These are phyloP conservation scores for Dionaea muscipula DNA, from an alignment of 179 eudicot genomes.

Conservation along the genomic window DNA sequence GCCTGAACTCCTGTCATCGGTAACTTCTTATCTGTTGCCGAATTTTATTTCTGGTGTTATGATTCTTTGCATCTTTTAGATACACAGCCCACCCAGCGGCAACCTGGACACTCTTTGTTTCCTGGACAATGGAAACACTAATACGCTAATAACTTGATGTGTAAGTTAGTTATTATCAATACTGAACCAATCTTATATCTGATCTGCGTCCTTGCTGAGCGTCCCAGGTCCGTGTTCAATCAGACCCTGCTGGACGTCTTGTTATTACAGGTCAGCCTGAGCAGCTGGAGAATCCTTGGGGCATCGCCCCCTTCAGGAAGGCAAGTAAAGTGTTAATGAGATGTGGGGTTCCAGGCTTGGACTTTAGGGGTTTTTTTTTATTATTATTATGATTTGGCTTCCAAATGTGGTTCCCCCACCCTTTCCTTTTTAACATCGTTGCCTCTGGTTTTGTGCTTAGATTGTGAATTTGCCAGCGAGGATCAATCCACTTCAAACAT, in stretches of 20 bases:
- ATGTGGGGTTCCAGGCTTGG: not conserved
- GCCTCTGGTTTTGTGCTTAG: conserved; percentile 25
- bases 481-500: conserved; percentile 71
- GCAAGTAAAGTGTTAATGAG: conserved; percentile 15
- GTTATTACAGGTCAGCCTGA: conserved; percentile 83
- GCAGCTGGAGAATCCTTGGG: conserved; percentile 88
- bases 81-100: too few relatives aligned
- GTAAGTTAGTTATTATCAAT: too few relatives aligned
- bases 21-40: too few relatives aligned
- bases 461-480: conserved; percentile 58
- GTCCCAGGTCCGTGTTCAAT: conserved; percentile 66
- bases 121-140: too few relatives aligned
- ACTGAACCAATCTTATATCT: too few relatives aligned
- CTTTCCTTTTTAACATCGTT: not conserved
- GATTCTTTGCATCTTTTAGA: too few relatives aligned
- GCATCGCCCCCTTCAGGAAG: conserved; percentile 75
- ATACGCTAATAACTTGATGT: too few relatives aligned
- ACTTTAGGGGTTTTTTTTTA: not conserved
- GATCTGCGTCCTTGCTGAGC: conserved; percentile 13
- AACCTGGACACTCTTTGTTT: too few relatives aligned
- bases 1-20: too few relatives aligned
- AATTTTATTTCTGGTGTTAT: too few relatives aligned
- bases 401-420: not conserved
- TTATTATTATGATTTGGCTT: too few relatives aligned
- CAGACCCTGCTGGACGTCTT: conserved; percentile 82